Evolutionary conservation across 2,329 filamentous ascomycete genomes (phyloP), one percentile per base, ranked within the genome.

Genomic region (Aspergillus quadricinctus): DNA sequence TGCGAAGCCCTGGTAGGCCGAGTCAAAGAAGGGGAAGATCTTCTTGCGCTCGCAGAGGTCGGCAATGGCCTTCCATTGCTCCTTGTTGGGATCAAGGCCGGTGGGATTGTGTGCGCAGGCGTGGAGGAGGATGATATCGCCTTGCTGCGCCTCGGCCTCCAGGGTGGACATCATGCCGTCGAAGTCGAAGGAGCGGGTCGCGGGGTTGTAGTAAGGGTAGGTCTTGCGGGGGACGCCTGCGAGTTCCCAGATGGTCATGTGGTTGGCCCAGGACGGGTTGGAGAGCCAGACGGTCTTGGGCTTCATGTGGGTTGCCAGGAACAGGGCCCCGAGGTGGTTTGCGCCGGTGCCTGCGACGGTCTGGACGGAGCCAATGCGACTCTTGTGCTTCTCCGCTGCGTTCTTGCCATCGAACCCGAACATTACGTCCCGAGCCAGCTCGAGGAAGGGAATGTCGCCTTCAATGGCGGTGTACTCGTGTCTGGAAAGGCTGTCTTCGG

Each of bases 21-120:
- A 91, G 80, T 99, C 94, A 77, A 99, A 97, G 84, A 97, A 97
- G 65, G 93, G 93, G 78, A 97, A 96, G 75, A 96, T 90, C 63
- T 85, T 86, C 81, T 90, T 94, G 69, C 84, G 76, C 69, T 85
- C 84, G 72, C 97, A 87, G 46, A 97, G 74, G 48, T 82, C 78
- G 51, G 92, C 91, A 58, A 97, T 85, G 77, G 92, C 84, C 74
- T 88, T 89, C 94, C 94, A 99, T 78, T 99, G 93, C 56, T 92
- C 90, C 66, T 88, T 82, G 49, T 89, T 95, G 10, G 92, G 92
- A 76, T 99, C 94, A 60, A 97, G 90, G 57, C 94, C 94, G 1
- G 94, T 99, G 31, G 94, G 94, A 79, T 99, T 99, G 81, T 97
- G 94, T 21, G 94, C 94, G 72, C 94, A 99, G 58, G 92, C 90